phyloP scores from a whole-genome alignment of 345 rosid genomes.

The Gynandropsis gynandra region DNA sequence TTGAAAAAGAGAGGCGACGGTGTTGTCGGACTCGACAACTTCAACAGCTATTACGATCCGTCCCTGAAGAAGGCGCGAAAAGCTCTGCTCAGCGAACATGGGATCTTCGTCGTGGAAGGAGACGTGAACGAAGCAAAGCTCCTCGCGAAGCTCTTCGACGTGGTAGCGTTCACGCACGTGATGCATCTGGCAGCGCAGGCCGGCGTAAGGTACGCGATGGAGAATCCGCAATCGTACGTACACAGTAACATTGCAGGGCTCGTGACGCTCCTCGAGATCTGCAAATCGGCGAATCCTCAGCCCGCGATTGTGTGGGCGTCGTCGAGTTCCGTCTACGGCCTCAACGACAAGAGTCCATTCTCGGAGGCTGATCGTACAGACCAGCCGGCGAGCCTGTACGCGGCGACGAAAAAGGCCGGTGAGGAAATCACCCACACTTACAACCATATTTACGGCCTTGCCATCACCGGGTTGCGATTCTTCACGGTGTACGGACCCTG shows the following conservation, averaged over 20 bases:
- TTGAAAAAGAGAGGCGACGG: slow-evolving; percentile 53
- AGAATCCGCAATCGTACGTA: slow-evolving; percentile 48
- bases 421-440: slow-evolving; percentile 58
- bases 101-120: slow-evolving; percentile 41
- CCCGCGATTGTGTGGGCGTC: slow-evolving; percentile 62
- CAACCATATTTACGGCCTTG: slow-evolving; percentile 53
- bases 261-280: slow-evolving; percentile 42
- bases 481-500: slow-evolving; percentile 64
- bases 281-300: slow-evolving; percentile 50
- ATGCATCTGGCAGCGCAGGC: slow-evolving; percentile 68
- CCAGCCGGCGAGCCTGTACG: slow-evolving; percentile 54
- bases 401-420: slow-evolving; percentile 60
- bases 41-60: slow-evolving; percentile 50
- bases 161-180: slow-evolving; percentile 52
- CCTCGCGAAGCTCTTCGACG: slow-evolving; percentile 43
- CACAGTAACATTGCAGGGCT: slow-evolving; percentile 52
- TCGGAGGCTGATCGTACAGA: slow-evolving; percentile 49
- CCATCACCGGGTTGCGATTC: slow-evolving; percentile 51
- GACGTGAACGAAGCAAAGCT: slow-evolving; percentile 46
- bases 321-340: slow-evolving; percentile 55
- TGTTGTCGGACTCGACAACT: slow-evolving; percentile 53
- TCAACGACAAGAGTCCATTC: slow-evolving; percentile 49
- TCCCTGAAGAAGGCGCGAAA: slow-evolving; percentile 40
- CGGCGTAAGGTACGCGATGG: slow-evolving; percentile 56
- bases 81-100: slow-evolving; percentile 25